Percentiles rank a stretch among this genome's conserved stretches.
Conservation (phyloP, 495 filamentous ascomycete genomes). For the Neurospora sp. region DNA sequence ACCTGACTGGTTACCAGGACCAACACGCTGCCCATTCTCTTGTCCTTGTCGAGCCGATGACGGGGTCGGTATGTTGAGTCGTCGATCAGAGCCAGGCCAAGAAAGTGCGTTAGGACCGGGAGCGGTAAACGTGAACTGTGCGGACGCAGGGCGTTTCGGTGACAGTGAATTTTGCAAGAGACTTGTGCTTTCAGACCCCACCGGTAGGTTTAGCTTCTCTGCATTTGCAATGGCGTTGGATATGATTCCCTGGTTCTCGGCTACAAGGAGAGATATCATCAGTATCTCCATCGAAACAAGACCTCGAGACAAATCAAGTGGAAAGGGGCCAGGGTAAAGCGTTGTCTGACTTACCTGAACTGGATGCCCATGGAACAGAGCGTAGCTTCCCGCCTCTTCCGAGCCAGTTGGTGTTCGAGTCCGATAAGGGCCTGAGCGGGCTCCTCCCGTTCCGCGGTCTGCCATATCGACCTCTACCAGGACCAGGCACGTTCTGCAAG, state of each 20-base stretch:
- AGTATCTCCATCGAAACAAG: not conserved
- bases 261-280: constrained; percentile 8
- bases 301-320: not conserved
- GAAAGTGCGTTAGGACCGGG: constrained; percentile 36
- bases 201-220: constrained; percentile 52
- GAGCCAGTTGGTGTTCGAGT: constrained; percentile 44
- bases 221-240: constrained; percentile 82
- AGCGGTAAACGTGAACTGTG: constrained; percentile 82
- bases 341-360: constrained; percentile 29
- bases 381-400: constrained; percentile 35
- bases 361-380: constrained; percentile 29
- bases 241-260: constrained; percentile 67
- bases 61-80: not conserved
- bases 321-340: not conserved
- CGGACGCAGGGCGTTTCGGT: constrained; percentile 51
- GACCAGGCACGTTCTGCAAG: constrained; percentile 61
- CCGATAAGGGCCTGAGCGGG: constrained; percentile 47
- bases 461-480: constrained; percentile 71
- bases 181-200: constrained; percentile 63
- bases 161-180: constrained; percentile 60
- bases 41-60: constrained; percentile 2
- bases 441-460: constrained; percentile 53
- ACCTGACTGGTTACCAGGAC: constrained; percentile 5
- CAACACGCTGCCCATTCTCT: constrained; percentile 8
- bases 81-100: constrained; percentile 48